Evolutionary conservation across 331 rosid species (phyloP).

Genomic region (Malus hybrid): DNA sequence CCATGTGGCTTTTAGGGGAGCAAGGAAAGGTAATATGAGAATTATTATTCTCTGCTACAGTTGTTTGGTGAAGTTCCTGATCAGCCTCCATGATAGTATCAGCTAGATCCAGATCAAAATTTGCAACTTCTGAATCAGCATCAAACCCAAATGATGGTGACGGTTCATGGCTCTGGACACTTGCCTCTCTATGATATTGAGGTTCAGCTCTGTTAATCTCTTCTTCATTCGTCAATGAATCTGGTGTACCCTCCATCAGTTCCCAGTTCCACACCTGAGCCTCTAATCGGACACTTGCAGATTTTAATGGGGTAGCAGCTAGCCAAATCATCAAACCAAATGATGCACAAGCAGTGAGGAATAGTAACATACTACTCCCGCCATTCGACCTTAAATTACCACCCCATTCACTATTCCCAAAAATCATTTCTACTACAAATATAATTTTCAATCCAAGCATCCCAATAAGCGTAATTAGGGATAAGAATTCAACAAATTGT

Average conservation of each 20-base stretch:
- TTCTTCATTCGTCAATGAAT: constrained; percentile 18
- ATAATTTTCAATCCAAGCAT: constrained; percentile 71
- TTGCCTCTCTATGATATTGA: constrained; percentile 35
- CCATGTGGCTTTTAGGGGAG: constrained; percentile 18
- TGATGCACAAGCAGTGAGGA: constrained; percentile 46
- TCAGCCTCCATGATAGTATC: constrained; percentile 52
- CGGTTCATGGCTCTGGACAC: constrained; percentile 26
- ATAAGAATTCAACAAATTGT: constrained; percentile 64
- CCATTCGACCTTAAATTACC: constrained; percentile 58
- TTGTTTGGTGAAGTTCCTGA: constrained; percentile 26
- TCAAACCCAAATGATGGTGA: constrained; percentile 23
- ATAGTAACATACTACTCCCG: constrained; percentile 59
- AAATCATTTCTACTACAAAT: constrained; percentile 76
- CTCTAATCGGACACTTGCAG: constrained; percentile 48
- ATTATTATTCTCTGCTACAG: constrained; percentile 28
- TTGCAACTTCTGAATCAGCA: constrained; percentile 31
- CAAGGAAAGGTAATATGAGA: constrained; percentile 27
- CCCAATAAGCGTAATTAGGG: constrained; percentile 56
- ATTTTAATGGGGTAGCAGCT: constrained; percentile 74
- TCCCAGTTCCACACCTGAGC: constrained; percentile 46
- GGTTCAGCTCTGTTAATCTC: constrained; percentile 31
- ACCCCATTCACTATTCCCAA: constrained; percentile 91
- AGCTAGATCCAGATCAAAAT: constrained; percentile 36
- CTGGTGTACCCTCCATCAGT: constrained; percentile 18
- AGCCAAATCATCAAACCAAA: constrained; percentile 80